Base-by-base conservation (phyloP, 2,329 filamentous ascomycete species). In the Thelonectria olida region DNA sequence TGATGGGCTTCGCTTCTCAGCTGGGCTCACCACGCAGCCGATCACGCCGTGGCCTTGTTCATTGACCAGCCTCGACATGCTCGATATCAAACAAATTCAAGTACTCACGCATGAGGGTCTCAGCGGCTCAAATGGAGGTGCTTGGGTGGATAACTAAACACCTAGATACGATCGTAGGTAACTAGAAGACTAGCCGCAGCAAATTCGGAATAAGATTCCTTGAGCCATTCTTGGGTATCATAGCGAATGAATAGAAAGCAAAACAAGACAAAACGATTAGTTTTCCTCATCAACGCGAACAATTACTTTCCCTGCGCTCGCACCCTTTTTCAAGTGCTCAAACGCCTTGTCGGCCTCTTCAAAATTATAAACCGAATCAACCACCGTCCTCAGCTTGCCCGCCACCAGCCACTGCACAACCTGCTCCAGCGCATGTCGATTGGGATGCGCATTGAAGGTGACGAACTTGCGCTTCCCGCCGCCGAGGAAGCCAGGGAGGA, bases 271-370 rank as follows among this genome's bases (percentile, higher is more conserved):
- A 34, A 13, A 34, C 31, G 12, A 38, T 39, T 15, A 60, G 13
- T 64, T 58, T 9, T 22, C 44, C 12, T 54, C 60, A 10, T 63
- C 55, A 50, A 73, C 66, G 5, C 64, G 64, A 25, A 80, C 67
- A 36, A 90, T 78, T 66, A 91, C 77, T 78, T 91, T 91, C 0
- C 89, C 89, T 52, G 77, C 83, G 4, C 84, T 79, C n/a, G 85
- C 80, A 0, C 85, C 85, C 3, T 81, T 84, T 76, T 86, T 88
- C 67, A 90, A 70, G 63, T 81, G 84, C 73, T 83, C 81, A 74
- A 84, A 88, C 3, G 87, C 89, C 69, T 84, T 79, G 1, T 78
- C 75, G 2, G 79, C 82, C 56, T 90, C 83, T 17, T 85, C 82
- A 70, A 88, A 87, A 20, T 80, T 78, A 67, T 82, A 89, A 2